Percentiles rank a stretch among this genome's conserved stretches.
Evolutionary conservation across 2,329 filamentous ascomycete genomes (phyloP).

Genomic region (Fusarium sambucinum): DNA sequence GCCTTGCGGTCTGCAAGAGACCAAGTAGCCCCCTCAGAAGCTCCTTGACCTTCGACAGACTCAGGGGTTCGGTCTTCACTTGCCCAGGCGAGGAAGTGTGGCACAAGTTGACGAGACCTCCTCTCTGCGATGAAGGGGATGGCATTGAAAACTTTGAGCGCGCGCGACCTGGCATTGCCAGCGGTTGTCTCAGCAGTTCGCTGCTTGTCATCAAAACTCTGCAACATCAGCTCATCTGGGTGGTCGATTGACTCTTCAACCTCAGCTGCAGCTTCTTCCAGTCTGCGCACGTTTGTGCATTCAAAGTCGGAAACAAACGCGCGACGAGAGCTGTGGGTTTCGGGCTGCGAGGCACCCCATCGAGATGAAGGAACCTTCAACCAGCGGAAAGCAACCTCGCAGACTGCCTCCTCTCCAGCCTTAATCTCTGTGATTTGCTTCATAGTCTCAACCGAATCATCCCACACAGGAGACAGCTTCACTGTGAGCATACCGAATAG

Average conservation of each 20-base stretch:
- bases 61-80: slow-evolving; percentile 59
- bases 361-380: slow-evolving; percentile 69
- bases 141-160: slow-evolving; percentile 80
- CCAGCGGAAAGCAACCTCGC: slow-evolving; percentile 82
- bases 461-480: slow-evolving; percentile 87
- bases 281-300: slow-evolving; percentile 77
- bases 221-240: slow-evolving; percentile 69
- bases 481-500: slow-evolving; percentile 91
- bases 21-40: slow-evolving; percentile 66
- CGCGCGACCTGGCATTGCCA: slow-evolving; percentile 76
- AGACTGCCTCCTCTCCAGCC: slow-evolving; percentile 78
- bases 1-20: slow-evolving; percentile 84
- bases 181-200: slow-evolving; percentile 63
- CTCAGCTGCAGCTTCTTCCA: slow-evolving; percentile 65
- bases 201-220: slow-evolving; percentile 75
- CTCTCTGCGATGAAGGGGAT: slow-evolving; percentile 86
- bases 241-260: slow-evolving; percentile 66
- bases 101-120: slow-evolving; percentile 84
- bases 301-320: slow-evolving; percentile 79
- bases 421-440: slow-evolving; percentile 79
- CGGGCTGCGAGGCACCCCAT: slow-evolving; percentile 60
- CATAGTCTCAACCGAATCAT: slow-evolving; percentile 81
- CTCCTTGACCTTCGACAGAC: slow-evolving; percentile 51
- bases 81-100: slow-evolving; percentile 87
- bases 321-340: slow-evolving; percentile 52